Conservation (phyloP, 345 rosid genomes). For the Boechera retrofracta region DNA sequence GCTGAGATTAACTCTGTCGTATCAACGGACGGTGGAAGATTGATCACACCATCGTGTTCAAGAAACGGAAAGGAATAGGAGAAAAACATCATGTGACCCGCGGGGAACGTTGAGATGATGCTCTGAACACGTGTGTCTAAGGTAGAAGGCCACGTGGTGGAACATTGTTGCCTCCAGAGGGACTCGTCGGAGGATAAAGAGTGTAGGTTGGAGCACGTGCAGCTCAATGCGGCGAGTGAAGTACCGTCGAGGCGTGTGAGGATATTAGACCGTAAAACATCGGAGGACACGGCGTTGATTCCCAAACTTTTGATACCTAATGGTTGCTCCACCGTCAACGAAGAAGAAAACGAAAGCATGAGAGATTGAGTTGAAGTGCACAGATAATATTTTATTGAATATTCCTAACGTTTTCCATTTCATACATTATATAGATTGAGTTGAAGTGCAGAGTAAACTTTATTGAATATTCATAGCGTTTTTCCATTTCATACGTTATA, state of each 20-base stretch:
- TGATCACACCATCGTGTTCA: constrained; percentile 2
- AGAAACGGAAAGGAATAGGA: constrained; percentile 63
- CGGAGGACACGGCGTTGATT: constrained; percentile 56
- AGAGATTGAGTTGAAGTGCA: background rate
- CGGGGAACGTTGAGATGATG: constrained; percentile 58
- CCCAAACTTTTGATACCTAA: background rate
- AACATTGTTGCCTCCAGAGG: constrained; percentile 62
- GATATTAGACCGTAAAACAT: constrained; percentile 62
- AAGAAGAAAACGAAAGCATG: constrained; percentile 12
- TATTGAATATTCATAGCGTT: background rate
- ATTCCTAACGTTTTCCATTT: background rate
- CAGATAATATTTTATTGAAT: background rate
- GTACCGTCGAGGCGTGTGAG: constrained; percentile 76
- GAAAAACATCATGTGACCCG: constrained; percentile 69
- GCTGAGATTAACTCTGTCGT: constrained; percentile 59
- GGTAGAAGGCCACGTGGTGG: constrained; percentile 68
- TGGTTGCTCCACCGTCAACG: background rate
- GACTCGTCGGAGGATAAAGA: constrained; percentile 52
- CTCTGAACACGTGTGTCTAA: constrained; percentile 45
- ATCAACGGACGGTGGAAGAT: constrained; percentile 11
- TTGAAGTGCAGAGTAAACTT: background rate
- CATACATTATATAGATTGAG: background rate
- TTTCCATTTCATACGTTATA: background rate
- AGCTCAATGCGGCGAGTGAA: constrained; percentile 59
- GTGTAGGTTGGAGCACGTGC: constrained; percentile 55